A percentile compares a stretch with the other conserved stretches of the same genome.
These are phyloP conservation scores for Populus ilicifolia DNA, from an alignment of 345 rosid genomes.

Conservation along the genomic window DNA sequence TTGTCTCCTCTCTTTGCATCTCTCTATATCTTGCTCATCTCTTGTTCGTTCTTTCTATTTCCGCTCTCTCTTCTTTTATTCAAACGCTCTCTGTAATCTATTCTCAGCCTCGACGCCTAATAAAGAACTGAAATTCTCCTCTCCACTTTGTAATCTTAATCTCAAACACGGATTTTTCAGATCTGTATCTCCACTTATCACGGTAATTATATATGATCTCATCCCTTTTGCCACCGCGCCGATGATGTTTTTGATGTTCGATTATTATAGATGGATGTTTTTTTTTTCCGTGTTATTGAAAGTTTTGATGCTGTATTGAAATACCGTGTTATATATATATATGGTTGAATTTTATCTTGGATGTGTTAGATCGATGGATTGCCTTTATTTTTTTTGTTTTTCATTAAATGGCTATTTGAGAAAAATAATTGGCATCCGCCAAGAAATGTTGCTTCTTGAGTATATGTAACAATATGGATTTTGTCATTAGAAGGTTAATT, in stretches of 20 bases:
- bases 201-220: conserved; percentile 1
- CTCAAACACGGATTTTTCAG: conserved; percentile 13
- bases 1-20: not conserved
- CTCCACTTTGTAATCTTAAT: not conserved
- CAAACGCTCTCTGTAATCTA: not conserved
- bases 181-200: conserved; percentile 1
- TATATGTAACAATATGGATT: too few relatives aligned
- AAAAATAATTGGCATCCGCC: not conserved
- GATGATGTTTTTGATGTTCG: not conserved
- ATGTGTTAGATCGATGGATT: not conserved
- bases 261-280: not conserved
- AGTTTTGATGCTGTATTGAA: not conserved
- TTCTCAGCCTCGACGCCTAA: not conserved
- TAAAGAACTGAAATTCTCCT: not conserved
- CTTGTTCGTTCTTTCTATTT: not conserved
- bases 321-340: too few relatives aligned
- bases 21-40: not conserved
- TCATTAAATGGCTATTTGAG: not conserved
- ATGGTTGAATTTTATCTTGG: not conserved
- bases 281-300: not conserved
- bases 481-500: too few relatives aligned
- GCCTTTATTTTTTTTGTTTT: not conserved
- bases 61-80: conserved; percentile 3
- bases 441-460: not conserved
- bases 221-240: not conserved